Evolutionary conservation across 2,329 filamentous ascomycete genomes (phyloP).

Genomic region (Talaromyces sp.): DNA sequence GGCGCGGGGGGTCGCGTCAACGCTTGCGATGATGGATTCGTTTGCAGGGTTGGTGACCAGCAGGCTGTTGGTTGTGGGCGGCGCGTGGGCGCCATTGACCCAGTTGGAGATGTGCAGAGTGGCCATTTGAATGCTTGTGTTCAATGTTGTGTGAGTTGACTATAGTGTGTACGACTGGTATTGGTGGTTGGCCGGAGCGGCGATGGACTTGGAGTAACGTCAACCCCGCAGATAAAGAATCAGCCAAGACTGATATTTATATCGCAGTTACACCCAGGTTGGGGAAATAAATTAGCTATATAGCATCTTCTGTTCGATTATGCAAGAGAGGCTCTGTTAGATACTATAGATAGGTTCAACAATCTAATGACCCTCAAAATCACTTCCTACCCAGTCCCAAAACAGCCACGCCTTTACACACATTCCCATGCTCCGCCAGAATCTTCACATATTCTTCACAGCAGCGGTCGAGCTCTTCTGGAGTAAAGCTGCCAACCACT

Average conservation of each 20-base stretch:
- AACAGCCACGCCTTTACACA: conserved; percentile 6
- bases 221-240: neutral
- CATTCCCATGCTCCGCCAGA: conserved; percentile 1
- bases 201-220: neutral
- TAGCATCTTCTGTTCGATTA: too few species aligned
- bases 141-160: too few species aligned
- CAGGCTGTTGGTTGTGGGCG: conserved; percentile 14
- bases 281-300: too few species aligned
- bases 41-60: conserved; percentile 26
- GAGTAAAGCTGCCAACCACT: neutral
- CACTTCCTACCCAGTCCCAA: conserved; percentile 4
- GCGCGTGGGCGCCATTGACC: conserved; percentile 21
- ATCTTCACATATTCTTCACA: conserved; percentile 7
- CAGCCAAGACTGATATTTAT: neutral
- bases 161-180: neutral
- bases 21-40: conserved; percentile 23
- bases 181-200: neutral
- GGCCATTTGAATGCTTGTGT: neutral
- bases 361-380: neutral
- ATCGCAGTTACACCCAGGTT: too few species aligned
- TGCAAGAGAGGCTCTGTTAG: too few species aligned
- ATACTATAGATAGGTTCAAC: neutral
- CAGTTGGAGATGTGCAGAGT: conserved; percentile 23
- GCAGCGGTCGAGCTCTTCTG: conserved; percentile 1
- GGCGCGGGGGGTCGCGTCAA: conserved; percentile 53